These are phyloP conservation scores for Malassezia brasiliensis DNA, from an alignment of 1,284 basidiomycete genomes.

Conservation along the genomic window DNA sequence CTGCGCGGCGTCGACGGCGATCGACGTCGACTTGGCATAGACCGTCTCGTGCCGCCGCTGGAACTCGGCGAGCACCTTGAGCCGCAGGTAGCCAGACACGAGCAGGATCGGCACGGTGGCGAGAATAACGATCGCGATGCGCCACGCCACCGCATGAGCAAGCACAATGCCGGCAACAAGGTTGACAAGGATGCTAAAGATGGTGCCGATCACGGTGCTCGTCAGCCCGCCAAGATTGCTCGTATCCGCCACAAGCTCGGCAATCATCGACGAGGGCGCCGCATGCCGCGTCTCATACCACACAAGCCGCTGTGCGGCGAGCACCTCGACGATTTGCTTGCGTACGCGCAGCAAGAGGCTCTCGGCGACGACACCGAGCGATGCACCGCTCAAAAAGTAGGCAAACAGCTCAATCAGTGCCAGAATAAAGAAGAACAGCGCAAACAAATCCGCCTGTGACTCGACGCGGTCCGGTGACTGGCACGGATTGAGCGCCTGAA, in stretches of 20 bases:
- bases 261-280: slow-evolving; percentile 27
- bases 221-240: slow-evolving; percentile 34
- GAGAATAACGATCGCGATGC: slow-evolving; percentile 36
- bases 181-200: slow-evolving; percentile 38
- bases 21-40: slow-evolving; percentile 27
- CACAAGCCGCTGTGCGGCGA: slow-evolving; percentile 23
- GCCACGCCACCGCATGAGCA: slow-evolving; percentile 29
- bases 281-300: slow-evolving; percentile 29
- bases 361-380: slow-evolving; percentile 32
- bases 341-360: slow-evolving; percentile 33
- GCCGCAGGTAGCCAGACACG: slow-evolving; percentile 28
- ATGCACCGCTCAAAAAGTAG: slow-evolving; percentile 32
- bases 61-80: slow-evolving; percentile 37
- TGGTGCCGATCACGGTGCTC: slow-evolving; percentile 33
- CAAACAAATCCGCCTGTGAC: slow-evolving; percentile 24
- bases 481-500: slow-evolving; percentile 40
- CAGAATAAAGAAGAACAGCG: slow-evolving; percentile 33
- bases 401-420: slow-evolving; percentile 30
- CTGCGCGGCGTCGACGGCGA: slow-evolving; percentile 35
- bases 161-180: slow-evolving; percentile 29
- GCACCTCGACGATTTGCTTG: slow-evolving; percentile 23
- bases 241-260: slow-evolving; percentile 30
- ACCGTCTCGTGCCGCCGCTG: slow-evolving; percentile 37
- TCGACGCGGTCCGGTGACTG: slow-evolving; percentile 21
- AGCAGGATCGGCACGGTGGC: slow-evolving; percentile 33